Percentiles rank a stretch among this genome's conserved stretches.
Evolutionary conservation across 345 rosid genomes (phyloP).

Genomic region (Capsella bursapastoris): DNA sequence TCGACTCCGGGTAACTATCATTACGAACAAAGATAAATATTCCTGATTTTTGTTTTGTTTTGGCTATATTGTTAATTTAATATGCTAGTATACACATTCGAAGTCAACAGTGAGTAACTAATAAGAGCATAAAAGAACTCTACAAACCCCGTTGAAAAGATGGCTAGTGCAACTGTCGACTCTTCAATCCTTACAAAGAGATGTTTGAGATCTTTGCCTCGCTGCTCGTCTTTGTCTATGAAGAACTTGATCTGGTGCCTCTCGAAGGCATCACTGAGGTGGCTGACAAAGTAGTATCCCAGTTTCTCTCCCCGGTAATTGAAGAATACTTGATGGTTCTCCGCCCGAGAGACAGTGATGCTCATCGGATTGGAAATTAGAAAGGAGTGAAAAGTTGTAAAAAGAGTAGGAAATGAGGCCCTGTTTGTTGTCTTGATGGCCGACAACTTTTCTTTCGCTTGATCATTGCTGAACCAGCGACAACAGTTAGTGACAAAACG

Average conservation of each 20-base stretch:
- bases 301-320: slow-evolving; percentile 13
- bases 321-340: not conserved
- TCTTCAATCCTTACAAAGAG: slow-evolving; percentile 18
- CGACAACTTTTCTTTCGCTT: no score
- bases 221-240: not conserved
- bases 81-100: no score
- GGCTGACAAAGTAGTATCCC: slow-evolving; percentile 6
- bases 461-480: no score
- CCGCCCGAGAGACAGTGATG: not conserved
- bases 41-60: no score
- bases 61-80: no score
- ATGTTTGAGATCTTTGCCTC: slow-evolving; percentile 7
- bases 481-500: no score
- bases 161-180: not conserved
- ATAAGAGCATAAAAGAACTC: not conserved
- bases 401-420: no score
- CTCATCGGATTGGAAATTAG: not conserved
- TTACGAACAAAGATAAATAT: no score
- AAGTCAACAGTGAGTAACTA: not conserved
- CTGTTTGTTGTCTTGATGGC: no score
- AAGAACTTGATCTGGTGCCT: not conserved
- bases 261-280: not conserved
- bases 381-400: no score
- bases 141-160: slow-evolving; percentile 9
- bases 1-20: no score